Percentiles rank a stretch among this genome's conserved stretches.
Evolutionary conservation across 2,329 filamentous ascomycete genomes (phyloP).

Genomic region (Hirsutella thompsonii): DNA sequence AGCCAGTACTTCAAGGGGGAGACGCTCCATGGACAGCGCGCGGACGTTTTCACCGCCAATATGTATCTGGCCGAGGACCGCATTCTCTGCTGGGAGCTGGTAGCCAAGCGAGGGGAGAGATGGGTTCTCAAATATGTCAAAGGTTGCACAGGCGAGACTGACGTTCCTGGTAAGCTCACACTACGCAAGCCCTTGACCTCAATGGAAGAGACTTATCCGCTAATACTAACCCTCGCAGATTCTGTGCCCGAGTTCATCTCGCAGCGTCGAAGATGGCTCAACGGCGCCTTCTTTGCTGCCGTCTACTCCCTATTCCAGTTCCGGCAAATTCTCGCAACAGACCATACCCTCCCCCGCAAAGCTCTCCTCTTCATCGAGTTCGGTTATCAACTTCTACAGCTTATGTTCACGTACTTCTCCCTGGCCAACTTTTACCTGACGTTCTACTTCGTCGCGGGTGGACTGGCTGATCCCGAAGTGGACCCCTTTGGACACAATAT

Average conservation of each 20-base stretch:
- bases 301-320: conserved; percentile 96
- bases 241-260: conserved; percentile 93
- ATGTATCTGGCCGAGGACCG: conserved; percentile 89
- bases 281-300: conserved; percentile 96
- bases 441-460: conserved; percentile 95
- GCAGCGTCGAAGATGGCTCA: conserved; percentile 91
- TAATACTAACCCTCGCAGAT: conserved; percentile 38
- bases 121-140: conserved; percentile 99
- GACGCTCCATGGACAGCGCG: conserved; percentile 88
- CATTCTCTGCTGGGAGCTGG: conserved; percentile 87
- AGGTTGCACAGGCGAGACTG: conserved; percentile 90
- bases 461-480: conserved; percentile 61
- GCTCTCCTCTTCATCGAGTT: conserved; percentile 90
- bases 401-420: conserved; percentile 95
- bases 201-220: neutral
- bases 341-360: conserved; percentile 83
- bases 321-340: conserved; percentile 81
- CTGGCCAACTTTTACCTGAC: conserved; percentile 98
- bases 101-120: conserved; percentile 84
- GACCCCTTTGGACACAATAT: conserved; percentile 89
- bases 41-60: conserved; percentile 94
- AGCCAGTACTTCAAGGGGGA: conserved; percentile 99
- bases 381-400: conserved; percentile 82
- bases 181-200: neutral
- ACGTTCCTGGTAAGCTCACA: conserved; percentile 69